Evolutionary conservation across 164 flowering plant species (phyloP).

Genomic region (Vitis rupestris): DNA sequence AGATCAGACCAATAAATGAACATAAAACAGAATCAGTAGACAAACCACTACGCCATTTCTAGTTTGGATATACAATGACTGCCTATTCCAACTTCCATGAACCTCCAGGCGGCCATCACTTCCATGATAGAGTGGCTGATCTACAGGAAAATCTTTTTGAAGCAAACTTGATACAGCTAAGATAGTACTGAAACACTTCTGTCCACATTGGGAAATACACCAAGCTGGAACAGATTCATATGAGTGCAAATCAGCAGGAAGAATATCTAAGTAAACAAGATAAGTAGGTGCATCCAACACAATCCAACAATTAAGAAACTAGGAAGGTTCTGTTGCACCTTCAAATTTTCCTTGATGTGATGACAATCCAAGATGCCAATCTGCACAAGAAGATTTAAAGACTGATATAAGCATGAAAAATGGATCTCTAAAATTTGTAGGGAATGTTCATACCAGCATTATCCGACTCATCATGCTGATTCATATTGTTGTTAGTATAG

Average conservation of each 20-base stretch:
- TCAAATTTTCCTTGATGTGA: slow-evolving; percentile 11
- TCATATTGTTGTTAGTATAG: slow-evolving; percentile 22
- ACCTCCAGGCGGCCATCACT: slow-evolving; percentile 45
- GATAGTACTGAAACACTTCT: slow-evolving; percentile 45
- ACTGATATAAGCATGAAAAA: not conserved
- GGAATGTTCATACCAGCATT: slow-evolving; percentile 36
- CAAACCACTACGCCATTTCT: slow-evolving; percentile 59
- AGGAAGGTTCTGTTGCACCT: slow-evolving; percentile 16
- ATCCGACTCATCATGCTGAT: slow-evolving; percentile 23
- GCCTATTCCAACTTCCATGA: slow-evolving; percentile 43
- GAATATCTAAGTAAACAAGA: slow-evolving; percentile 47
- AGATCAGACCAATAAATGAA: not conserved
- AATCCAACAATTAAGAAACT: slow-evolving; percentile 7
- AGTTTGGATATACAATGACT: slow-evolving; percentile 44
- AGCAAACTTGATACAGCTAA: slow-evolving; percentile 44
- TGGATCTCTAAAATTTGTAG: not conserved
- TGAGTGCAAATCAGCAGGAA: slow-evolving; percentile 39
- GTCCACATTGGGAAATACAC: slow-evolving; percentile 41
- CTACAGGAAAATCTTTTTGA: slow-evolving; percentile 33
- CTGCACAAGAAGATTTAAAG: slow-evolving; percentile 31
- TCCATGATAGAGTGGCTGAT: slow-evolving; percentile 37
- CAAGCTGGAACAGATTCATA: slow-evolving; percentile 36
- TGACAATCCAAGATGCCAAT: slow-evolving; percentile 22
- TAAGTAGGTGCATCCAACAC: slow-evolving; percentile 46
- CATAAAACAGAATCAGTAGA: slow-evolving; percentile 9